Evolutionary conservation across 2,329 filamentous ascomycete species (phyloP).

Genomic region (Phaeosphaeriaceae sp.): DNA sequence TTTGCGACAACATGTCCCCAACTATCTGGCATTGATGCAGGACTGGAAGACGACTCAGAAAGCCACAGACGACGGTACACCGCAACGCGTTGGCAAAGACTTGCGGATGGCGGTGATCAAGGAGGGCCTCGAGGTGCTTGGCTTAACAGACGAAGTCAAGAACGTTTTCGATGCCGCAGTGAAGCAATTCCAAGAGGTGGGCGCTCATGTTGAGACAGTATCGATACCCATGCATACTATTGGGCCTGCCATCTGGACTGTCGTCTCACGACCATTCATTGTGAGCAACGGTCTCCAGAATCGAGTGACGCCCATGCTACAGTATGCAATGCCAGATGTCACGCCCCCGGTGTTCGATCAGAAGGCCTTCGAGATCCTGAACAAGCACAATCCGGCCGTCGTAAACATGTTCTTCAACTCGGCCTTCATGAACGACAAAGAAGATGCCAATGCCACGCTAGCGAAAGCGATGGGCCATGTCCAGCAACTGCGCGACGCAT

Average conservation of each 20-base stretch:
- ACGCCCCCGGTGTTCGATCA: conserved; percentile 41
- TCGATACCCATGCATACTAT: conserved; percentile 58
- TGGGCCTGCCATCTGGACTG: conserved; percentile 59
- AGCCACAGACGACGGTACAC: conserved; percentile 35
- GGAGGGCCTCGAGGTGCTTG: conserved; percentile 53
- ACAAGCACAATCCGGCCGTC: conserved; percentile 55
- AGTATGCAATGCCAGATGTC: conserved; percentile 39
- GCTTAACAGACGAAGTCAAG: conserved; percentile 50
- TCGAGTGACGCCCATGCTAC: conserved; percentile 35
- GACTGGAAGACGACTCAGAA: conserved; percentile 34
- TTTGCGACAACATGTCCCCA: conserved; percentile 43
- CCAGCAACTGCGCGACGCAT: conserved; percentile 57
- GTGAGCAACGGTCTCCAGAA: conserved; percentile 34
- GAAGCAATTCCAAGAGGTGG: conserved; percentile 49
- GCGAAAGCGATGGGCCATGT: conserved; percentile 59
- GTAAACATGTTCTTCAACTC: conserved; percentile 55
- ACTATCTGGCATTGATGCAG: conserved; percentile 42
- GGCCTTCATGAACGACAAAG: conserved; percentile 37
- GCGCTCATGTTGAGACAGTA: conserved; percentile 56
- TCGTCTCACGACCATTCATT: conserved; percentile 42
- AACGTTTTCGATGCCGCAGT: conserved; percentile 49
- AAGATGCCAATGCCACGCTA: conserved; percentile 39
- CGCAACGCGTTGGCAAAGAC: conserved; percentile 44
- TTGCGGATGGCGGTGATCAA: conserved; percentile 57
- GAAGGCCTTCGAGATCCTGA: conserved; percentile 55